Evolutionary conservation across 2,329 filamentous ascomycete genomes (phyloP), one percentile per base, ranked within the genome.

Genomic region (Sordariomycetes sp.): DNA sequence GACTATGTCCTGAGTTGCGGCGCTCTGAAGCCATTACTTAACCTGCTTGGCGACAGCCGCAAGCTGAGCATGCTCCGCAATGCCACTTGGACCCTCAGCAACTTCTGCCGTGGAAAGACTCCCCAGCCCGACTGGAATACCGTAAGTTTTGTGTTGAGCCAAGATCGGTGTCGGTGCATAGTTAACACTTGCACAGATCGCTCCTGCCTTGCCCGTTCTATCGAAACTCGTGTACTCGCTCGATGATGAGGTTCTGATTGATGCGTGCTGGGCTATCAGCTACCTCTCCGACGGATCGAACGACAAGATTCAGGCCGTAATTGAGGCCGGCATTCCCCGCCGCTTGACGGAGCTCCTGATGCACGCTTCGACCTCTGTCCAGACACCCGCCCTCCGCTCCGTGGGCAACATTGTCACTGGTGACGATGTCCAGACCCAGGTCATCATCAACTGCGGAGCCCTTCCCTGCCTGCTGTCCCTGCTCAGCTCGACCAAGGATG

Each of bases 41-140:
- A 78, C 53, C 75, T 98, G 29, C 79, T 98, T 37, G 90, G 90
- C 35, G 92, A 98, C 61, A 95, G 92, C 68, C 87, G 92, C 54
- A 98, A 98, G 73, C 71, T 98, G 38, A 96, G 88, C 74, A 98
- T 98, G 92, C 80, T 98, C 34, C 78, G 92, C 48, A 98, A 98
- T 58, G 92, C 92, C 23, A 98, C 92, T 17, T 98, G 92, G 92
- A 98, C 92, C 29, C 70, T 98, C 37, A 96, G 92, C 75, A 98
- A 98, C 72, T 98, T 98, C 68, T 98, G 92, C 70, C 86, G 92
- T 71, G 92, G 92, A 65, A 98, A 98, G 77, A 95, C 90, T 8
- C 92, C 92, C 33, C 92, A 98, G 68, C 92, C 92, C 30, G 92
- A 98, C 58, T 98, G 92, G 92, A 78, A 79, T 55, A 95, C 86